These are phyloP conservation scores for Hypomontagnella submonticulosa DNA, from an alignment of 495 filamentous ascomycete genomes.

Conservation along the genomic window DNA sequence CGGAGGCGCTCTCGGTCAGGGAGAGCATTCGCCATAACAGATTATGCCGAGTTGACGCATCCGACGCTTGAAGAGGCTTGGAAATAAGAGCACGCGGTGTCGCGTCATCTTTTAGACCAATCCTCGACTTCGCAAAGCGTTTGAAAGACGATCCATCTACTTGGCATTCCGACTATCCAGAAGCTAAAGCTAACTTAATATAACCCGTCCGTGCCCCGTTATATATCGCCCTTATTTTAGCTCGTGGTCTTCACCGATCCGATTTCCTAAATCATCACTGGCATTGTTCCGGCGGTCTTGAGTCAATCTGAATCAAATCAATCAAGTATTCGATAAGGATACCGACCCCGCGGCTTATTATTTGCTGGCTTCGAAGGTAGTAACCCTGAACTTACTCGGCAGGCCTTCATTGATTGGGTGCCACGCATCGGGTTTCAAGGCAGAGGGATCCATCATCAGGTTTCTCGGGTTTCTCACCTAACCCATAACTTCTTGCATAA, in stretches of 20 bases:
- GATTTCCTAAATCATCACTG: slow-evolving; percentile 6
- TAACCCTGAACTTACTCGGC: slow-evolving; percentile 11
- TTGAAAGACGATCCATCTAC: slow-evolving; percentile 26
- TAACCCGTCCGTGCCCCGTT: slow-evolving; percentile 19
- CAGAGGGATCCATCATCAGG: slow-evolving; percentile 39
- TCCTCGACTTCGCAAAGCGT: slow-evolving; percentile 25
- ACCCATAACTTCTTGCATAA: slow-evolving; percentile 37
- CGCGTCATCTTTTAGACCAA: slow-evolving; percentile 39
- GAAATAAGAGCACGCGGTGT: slow-evolving; percentile 12
- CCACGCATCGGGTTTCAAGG: slow-evolving; percentile 36
- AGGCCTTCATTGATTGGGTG: slow-evolving; percentile 40
- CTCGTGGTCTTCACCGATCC: slow-evolving; percentile 29
- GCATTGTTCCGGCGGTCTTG: background rate
- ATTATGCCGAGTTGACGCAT: slow-evolving; percentile 27
- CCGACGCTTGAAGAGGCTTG: slow-evolving; percentile 28
- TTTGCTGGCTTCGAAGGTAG: slow-evolving; percentile 31
- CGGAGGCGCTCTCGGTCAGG: slow-evolving; percentile 21
- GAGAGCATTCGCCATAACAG: slow-evolving; percentile 19
- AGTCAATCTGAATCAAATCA: slow-evolving; percentile 10
- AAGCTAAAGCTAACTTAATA: slow-evolving; percentile 33
- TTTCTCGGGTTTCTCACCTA: slow-evolving; percentile 40
- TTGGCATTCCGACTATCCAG: slow-evolving; percentile 37
- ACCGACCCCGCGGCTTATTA: slow-evolving; percentile 41
- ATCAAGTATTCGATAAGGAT: slow-evolving; percentile 12
- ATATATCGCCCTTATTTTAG: slow-evolving; percentile 34